phyloP scores from a whole-genome alignment of 2,329 filamentous ascomycete genomes.

The Geosmithia flava region DNA sequence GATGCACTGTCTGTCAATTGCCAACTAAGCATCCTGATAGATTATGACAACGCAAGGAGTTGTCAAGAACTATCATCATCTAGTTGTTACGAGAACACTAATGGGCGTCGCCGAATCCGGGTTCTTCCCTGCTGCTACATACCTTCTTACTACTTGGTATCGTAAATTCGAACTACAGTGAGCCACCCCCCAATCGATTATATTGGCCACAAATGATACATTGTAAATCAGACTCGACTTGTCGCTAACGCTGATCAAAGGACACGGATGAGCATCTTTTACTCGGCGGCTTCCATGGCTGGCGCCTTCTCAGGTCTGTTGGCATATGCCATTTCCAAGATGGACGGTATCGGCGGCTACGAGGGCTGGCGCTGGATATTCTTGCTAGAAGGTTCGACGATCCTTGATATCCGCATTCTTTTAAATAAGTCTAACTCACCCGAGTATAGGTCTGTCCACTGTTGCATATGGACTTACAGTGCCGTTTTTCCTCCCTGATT shows the following conservation, averaged over 20 bases:
- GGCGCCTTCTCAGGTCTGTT: constrained; percentile 12
- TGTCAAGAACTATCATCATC: no score
- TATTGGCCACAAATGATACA: no score
- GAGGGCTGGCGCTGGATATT: constrained; percentile 13
- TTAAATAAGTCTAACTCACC: no score
- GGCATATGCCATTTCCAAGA: constrained; percentile 9
- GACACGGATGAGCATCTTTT: no score
- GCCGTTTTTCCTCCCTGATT: constrained; percentile 8
- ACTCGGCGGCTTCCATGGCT: constrained; percentile 9
- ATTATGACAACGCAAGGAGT: no score
- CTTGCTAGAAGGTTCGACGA: constrained; percentile 11
- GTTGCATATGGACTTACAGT: no score
- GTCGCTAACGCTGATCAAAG: no score
- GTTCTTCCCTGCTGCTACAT: constrained; percentile 6
- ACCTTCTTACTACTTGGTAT: constrained; percentile 1
- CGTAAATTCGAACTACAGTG: constrained; percentile 1
- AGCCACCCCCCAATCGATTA: constrained; percentile 14
- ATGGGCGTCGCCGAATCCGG: constrained; percentile 5
- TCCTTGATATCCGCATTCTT: no score
- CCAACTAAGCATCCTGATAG: no score
- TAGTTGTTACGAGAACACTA: background rate
- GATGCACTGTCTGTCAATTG: no score
- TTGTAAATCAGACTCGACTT: no score
- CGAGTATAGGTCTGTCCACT: no score
- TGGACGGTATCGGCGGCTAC: constrained; percentile 8